Base-by-base conservation (phyloP, 139 green algal species). In the Pleodorina starrii region DNA sequence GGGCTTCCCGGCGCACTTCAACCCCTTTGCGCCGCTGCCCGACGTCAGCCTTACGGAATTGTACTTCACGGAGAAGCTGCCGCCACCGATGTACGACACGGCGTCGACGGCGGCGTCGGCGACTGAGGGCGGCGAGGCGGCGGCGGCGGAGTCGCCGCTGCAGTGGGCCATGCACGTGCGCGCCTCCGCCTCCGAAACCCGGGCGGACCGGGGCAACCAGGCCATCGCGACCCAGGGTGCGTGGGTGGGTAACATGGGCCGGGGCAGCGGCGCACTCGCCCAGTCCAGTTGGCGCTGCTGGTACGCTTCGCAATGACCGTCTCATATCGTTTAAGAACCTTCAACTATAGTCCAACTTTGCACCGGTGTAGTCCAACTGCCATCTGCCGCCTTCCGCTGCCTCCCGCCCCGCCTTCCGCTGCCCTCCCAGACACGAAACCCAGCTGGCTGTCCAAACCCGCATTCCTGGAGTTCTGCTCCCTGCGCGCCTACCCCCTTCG, bases 61-160 rank as follows among this genome's bases (percentile, higher is more conserved):
- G 32, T 59, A 29, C 27, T 93, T 90, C 84, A 95, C 91, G 21
- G 89, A 93, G 69, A 35, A 72, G 54, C 85, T 94, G 63, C 73
- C 74, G 1, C 12, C 2, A 32, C 66, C 29, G 16, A 50, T n/a
- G n/a, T n/a, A n/a, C n/a, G n/a, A n/a, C n/a, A n/a, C n/a, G n/a
- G n/a, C n/a, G n/a, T n/a, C n/a, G n/a, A n/a, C n/a, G n/a, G n/a
- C n/a, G n/a, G n/a, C n/a, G n/a, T n/a, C n/a, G 63, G 63, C 6
- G 48, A 10, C 10, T 21, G 48, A 25, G 59, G 59, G 59, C 25
- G 59, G 25, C 23, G 59, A 32, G 0, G 21, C 19, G 23, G 32
- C 32, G 5, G 36, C 3, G 16, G 63, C 25, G 0, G 35, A 27
- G 68, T 17, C 40, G 10, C 38, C 76, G 66, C 76, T 94, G 57